Base-by-base conservation (phyloP, 208 protist species). In the Histomonas meleagridis region DNA sequence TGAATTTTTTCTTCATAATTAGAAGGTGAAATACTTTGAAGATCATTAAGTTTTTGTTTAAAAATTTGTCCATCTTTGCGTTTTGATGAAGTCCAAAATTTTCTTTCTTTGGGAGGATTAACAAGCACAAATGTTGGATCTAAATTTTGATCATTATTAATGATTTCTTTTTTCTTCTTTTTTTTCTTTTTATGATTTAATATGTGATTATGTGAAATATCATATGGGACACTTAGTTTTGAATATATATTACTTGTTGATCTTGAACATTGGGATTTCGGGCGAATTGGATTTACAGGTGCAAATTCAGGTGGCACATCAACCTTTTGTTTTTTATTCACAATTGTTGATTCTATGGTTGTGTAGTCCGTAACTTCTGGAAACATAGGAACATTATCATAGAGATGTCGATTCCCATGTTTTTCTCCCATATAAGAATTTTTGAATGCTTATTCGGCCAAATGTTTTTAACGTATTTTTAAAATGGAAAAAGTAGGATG, bases 41-140 rank as follows among this genome's bases (percentile, higher is more conserved):
- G 46, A 21, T 86, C n/a, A 32, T 51, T n/a, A n/a, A 86, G 46
- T 55, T 86, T 14, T 51, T 86, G 46, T 35, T 51, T 40, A 53
- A 86, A 28, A 26, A 55, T 86, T 55, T 86, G 76, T 0, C 46
- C 76, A 26, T 86, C 46, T 55, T 57, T 48, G n/a, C 76, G 26
- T 55, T 86, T 12, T 38, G 51, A 14, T 18, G 76, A 43, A 26
- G 55, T 46, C 76, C 76, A 86, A 28, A 86, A 86, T 12, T 86
- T 86, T n/a, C n/a, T n/a, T 9, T 16, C 40, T 86, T 86, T 86
- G n/a, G 76, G 76, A 32, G 76, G 76, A 86, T 86, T 51, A 32
- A 86, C 18, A 51, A 18, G 51, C 1, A 86, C 76, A 51, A 86
- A 51, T 38, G 76, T 86, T 55, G 76, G 76, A 18, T 86, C 76